These are phyloP conservation scores for Hyphopichia fennica DNA, from an alignment of 1,139 yeast species.

Conservation along the genomic window DNA sequence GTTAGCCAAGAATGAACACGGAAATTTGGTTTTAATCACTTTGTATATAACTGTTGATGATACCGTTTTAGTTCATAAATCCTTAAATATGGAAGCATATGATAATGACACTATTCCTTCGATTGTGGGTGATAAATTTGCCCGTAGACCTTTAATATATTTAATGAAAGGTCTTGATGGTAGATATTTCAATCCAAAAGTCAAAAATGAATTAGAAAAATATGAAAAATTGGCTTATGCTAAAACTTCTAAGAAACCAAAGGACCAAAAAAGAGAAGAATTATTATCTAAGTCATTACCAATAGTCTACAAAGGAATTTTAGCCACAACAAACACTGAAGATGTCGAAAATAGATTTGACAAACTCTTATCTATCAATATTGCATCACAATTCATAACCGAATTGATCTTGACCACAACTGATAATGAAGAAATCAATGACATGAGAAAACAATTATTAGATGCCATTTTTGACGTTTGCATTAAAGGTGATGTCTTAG, in stretches of 20 bases:
- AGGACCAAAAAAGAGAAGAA: conserved; percentile 72
- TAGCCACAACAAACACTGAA: conserved; percentile 35
- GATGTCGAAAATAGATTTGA: conserved; percentile 24
- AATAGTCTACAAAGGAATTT: conserved; percentile 55
- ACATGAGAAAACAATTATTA: conserved; percentile 52
- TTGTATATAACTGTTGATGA: conserved; percentile 90
- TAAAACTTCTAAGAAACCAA: conserved; percentile 83
- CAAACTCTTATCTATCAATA: conserved; percentile 58
- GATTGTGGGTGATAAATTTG: conserved; percentile 68
- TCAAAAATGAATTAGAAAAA: conserved; percentile 57
- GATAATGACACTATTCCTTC: conserved; percentile 55
- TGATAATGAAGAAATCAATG: conserved; percentile 44
- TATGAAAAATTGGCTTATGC: conserved; percentile 65
- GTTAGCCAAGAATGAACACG: conserved; percentile 80
- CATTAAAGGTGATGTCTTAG: conserved; percentile 71
- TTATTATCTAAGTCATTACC: conserved; percentile 68
- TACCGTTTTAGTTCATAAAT: conserved; percentile 77
- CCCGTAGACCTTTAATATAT: conserved; percentile 87
- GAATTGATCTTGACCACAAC: conserved; percentile 65
- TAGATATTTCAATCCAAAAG: conserved; percentile 75
- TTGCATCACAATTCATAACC: conserved; percentile 81
- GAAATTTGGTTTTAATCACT: conserved; percentile 77
- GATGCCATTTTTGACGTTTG: conserved; percentile 52
- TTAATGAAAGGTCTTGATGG: conserved; percentile 78
- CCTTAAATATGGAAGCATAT: conserved; percentile 63